phyloP scores from a whole-genome alignment of 2,329 filamentous ascomycete species.

The Botrytis galanthina region DNA sequence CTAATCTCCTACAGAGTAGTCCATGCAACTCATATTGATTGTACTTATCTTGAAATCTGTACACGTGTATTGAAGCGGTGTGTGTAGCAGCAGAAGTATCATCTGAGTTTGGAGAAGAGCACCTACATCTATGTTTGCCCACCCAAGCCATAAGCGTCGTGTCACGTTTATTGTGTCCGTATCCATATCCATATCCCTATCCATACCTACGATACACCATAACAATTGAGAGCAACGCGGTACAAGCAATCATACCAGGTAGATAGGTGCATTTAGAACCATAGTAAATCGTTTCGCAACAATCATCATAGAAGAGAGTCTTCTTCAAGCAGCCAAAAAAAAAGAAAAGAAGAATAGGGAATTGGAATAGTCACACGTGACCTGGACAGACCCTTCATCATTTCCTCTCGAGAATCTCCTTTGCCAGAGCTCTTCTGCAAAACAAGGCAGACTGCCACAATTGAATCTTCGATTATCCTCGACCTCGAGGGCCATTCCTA shows the following conservation, averaged over 20 bases:
- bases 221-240: not conserved
- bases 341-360: not conserved
- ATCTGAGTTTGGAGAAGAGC: not conserved
- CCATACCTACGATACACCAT: too few relatives aligned
- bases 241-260: not conserved
- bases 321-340: too few relatives aligned
- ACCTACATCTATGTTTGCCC: not conserved
- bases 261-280: not conserved
- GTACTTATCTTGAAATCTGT: not conserved
- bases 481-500: not conserved
- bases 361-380: not conserved
- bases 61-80: conserved; percentile 4
- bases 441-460: not conserved
- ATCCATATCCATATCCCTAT: not conserved
- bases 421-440: not conserved
- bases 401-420: not conserved
- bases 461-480: not conserved
- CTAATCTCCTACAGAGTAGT: not conserved
- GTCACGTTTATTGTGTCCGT: not conserved
- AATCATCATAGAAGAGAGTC: not conserved
- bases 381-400: not conserved
- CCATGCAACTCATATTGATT: not conserved
- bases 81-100: not conserved
- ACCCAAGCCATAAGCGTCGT: not conserved
- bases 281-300: too few relatives aligned